Base-by-base conservation (phyloP, 371 early-diverging fungal species). In the Mortierella sp. region DNA sequence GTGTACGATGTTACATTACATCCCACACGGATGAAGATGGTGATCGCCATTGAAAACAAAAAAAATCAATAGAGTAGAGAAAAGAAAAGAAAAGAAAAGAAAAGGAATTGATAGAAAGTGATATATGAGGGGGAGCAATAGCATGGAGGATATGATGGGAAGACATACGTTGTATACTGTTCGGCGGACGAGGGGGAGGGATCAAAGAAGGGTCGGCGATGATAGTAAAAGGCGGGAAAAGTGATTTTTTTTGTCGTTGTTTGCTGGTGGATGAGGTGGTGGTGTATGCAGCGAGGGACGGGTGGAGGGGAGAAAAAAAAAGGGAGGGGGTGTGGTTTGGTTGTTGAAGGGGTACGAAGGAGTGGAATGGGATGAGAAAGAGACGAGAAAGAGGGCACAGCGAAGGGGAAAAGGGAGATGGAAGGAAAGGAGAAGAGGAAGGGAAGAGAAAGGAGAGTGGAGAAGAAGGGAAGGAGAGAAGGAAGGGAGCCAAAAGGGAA, bases 131-230 rank as follows among this genome's bases (percentile, higher is more conserved):
- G 37, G 45, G 37, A 50, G 44, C 45, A 63, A 70, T 43, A 58
- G 45, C 31, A 43, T 63, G 66, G 8, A 55, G 10, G n/a, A n/a
- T n/a, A n/a, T n/a, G 47, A 22, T 22, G n/a, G 24, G 24, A 1
- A 19, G 34, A 58, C 58, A 19, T 58, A 58, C 58, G 58, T 58
- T 58, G 64, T 11, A 64, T 24, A 39, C n/a, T n/a, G n/a, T n/a
- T 39, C 39, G 39, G 64, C 41, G 24, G 13, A 39, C 19, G 67
- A 67, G 45, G 34, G 31, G 7, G 26, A 44, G 37, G 29, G 47
- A 67, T 45, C 50, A 39, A 41, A 39, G 44, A 64, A 34, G 13
- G 34, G 50, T 50, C 50, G 50, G 34, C 34, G 37, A 58, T 58
- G 58, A 37, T 34, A 19, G 19, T 31, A 34, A 58, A 14, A 9